A percentile compares a stretch with the other conserved stretches of the same genome.
Evolutionary conservation across 2,329 filamentous ascomycete species (phyloP).

Genomic region (Juglanconis oblonga): DNA sequence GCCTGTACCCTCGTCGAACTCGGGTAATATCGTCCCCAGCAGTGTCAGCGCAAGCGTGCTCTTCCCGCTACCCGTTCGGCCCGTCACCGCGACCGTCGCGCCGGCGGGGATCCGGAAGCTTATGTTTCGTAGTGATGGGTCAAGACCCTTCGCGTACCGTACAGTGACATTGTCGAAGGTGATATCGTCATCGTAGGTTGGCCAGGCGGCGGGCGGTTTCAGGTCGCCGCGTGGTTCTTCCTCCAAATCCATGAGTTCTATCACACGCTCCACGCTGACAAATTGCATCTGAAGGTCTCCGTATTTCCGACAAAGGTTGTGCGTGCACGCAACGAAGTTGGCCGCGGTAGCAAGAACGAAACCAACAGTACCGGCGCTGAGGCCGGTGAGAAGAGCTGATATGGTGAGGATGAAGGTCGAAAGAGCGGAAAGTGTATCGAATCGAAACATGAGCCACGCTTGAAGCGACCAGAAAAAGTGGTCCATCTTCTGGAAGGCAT

Average conservation of each 20-base stretch:
- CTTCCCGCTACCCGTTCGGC: slow-evolving; percentile 84
- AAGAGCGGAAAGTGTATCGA: slow-evolving; percentile 67
- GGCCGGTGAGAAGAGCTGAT: slow-evolving; percentile 70
- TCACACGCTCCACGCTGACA: slow-evolving; percentile 81
- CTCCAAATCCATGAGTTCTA: slow-evolving; percentile 76
- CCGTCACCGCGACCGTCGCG: slow-evolving; percentile 65
- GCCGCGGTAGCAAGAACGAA: slow-evolving; percentile 76
- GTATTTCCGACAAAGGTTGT: slow-evolving; percentile 73
- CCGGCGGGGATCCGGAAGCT: slow-evolving; percentile 69
- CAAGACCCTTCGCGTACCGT: slow-evolving; percentile 74
- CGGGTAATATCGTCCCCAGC: slow-evolving; percentile 53
- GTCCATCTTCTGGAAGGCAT: slow-evolving; percentile 90
- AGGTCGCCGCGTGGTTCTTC: slow-evolving; percentile 68
- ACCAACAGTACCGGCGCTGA: slow-evolving; percentile 75
- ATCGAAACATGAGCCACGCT: slow-evolving; percentile 79
- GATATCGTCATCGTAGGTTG: slow-evolving; percentile 67
- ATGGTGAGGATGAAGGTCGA: slow-evolving; percentile 73
- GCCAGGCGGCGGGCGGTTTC: slow-evolving; percentile 74
- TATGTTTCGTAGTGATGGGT: slow-evolving; percentile 67
- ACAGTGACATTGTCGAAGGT: slow-evolving; percentile 75
- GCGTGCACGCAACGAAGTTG: slow-evolving; percentile 67
- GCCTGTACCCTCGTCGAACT: slow-evolving; percentile 26
- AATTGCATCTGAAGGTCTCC: slow-evolving; percentile 89
- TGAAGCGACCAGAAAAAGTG: slow-evolving; percentile 94
- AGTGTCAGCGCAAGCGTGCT: slow-evolving; percentile 67